Conservation (phyloP, 495 filamentous ascomycete genomes). For the Choiromyces venosus region DNA sequence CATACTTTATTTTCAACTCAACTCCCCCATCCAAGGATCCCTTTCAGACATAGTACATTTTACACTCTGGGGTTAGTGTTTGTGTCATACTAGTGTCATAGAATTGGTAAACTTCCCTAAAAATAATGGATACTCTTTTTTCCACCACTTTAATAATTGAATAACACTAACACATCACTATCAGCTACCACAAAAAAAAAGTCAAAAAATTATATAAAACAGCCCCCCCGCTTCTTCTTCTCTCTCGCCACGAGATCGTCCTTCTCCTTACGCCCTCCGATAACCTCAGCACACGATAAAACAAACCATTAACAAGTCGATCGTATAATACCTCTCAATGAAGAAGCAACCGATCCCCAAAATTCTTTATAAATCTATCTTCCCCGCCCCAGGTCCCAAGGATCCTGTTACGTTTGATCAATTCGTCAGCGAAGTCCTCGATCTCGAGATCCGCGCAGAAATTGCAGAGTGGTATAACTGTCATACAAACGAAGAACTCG, state of each 20-base stretch:
- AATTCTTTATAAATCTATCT: conserved; percentile 32
- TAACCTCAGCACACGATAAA: not conserved
- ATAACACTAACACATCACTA: not conserved
- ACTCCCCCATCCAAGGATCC: not conserved
- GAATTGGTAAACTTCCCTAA: not conserved
- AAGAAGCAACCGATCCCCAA: conserved; percentile 30
- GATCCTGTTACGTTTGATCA: conserved; percentile 31
- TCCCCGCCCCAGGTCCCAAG: conserved; percentile 24
- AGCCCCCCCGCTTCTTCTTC: too few species aligned
- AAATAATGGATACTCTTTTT: not conserved
- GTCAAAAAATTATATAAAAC: not conserved
- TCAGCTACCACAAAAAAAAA: not conserved
- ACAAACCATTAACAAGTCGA: not conserved
- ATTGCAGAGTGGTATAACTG: conserved; percentile 30
- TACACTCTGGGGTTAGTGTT: not conserved
- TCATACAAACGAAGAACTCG: conserved; percentile 27
- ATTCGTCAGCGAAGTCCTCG: conserved; percentile 26
- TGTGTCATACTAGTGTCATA: not conserved
- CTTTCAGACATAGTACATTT: not conserved
- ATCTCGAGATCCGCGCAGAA: conserved; percentile 33
- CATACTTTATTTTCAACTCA: not conserved
- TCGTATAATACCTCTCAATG: conserved; percentile 8
- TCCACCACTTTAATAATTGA: not conserved
- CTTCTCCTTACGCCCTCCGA: not conserved
- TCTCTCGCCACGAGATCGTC: not conserved